These are phyloP conservation scores for Zymoseptoria passerinii DNA, from an alignment of 2,329 filamentous ascomycete genomes.

Conservation along the genomic window DNA sequence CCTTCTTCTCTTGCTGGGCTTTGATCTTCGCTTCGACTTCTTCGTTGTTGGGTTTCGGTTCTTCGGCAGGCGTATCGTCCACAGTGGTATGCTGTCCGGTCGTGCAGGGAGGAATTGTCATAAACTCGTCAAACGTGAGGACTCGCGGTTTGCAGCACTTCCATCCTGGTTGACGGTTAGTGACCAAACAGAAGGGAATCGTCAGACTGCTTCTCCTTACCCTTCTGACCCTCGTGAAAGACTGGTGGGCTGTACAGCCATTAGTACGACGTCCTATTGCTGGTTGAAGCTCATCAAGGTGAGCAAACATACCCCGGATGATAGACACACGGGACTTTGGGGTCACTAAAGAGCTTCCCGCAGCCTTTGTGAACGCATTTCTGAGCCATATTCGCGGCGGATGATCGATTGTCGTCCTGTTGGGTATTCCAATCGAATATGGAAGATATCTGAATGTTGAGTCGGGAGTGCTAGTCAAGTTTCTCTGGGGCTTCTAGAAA, in stretches of 20 bases:
- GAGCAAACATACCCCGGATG: conserved; percentile 46
- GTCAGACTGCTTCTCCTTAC: conserved; percentile 42
- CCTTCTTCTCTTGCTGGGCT: conserved; percentile 21
- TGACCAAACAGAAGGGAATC: neutral
- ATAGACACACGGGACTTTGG: conserved; percentile 77
- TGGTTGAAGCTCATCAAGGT: conserved; percentile 10
- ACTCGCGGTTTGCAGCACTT: conserved; percentile 98
- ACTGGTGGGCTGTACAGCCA: conserved; percentile 47
- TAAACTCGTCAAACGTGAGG: conserved; percentile 96
- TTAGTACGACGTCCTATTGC: conserved; percentile 10
- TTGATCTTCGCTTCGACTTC: conserved; percentile 28
- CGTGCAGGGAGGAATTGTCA: conserved; percentile 84
- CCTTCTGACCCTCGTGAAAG: conserved; percentile 98
- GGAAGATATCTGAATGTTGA: neutral
- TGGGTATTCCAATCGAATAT: neutral
- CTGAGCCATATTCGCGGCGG: conserved; percentile 48
- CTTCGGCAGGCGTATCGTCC: conserved; percentile 53
- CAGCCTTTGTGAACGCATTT: conserved; percentile 98
- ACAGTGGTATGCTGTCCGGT: conserved; percentile 86
- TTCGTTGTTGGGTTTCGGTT: conserved; percentile 19
- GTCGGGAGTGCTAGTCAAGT: neutral
- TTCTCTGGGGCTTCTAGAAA: neutral
- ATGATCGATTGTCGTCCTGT: neutral
- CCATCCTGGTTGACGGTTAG: conserved; percentile 58
- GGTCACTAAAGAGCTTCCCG: conserved; percentile 75